These are phyloP conservation scores for Fraxinus cuspidata DNA, from an alignment of 257 asterid genomes.

Conservation along the genomic window DNA sequence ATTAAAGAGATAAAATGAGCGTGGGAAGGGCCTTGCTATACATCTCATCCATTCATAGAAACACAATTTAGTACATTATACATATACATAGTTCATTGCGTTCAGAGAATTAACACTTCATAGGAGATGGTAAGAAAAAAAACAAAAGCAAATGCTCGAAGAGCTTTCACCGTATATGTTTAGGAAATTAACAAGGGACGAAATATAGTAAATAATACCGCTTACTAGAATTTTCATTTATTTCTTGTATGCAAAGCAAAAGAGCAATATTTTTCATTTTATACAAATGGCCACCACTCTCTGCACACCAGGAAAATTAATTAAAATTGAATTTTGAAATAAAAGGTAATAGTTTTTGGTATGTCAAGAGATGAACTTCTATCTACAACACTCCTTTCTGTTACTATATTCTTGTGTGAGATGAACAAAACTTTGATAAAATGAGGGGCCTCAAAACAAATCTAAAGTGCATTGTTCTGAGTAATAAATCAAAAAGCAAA, in stretches of 20 bases:
- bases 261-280: too few species aligned
- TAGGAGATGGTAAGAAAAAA: not conserved
- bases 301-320: too few species aligned
- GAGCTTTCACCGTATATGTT: not conserved
- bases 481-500: not conserved
- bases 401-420: not conserved
- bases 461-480: not conserved
- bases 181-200: not conserved
- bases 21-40: constrained; percentile 4
- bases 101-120: not conserved
- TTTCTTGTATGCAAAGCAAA: not conserved
- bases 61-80: not conserved
- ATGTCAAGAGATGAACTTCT: not conserved
- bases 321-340: too few species aligned
- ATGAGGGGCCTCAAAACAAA: not conserved
- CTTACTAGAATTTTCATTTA: constrained; percentile 5
- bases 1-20: not conserved
- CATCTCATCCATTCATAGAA: constrained; percentile 4
- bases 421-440: not conserved
- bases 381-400: not conserved
- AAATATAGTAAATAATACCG: not conserved
- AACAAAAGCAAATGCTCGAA: not conserved
- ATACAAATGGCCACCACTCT: too few species aligned
- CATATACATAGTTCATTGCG: not conserved
- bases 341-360: not conserved